Evolutionary conservation across 208 protist species (phyloP).

Genomic region (Acanthamoeba sp.): DNA sequence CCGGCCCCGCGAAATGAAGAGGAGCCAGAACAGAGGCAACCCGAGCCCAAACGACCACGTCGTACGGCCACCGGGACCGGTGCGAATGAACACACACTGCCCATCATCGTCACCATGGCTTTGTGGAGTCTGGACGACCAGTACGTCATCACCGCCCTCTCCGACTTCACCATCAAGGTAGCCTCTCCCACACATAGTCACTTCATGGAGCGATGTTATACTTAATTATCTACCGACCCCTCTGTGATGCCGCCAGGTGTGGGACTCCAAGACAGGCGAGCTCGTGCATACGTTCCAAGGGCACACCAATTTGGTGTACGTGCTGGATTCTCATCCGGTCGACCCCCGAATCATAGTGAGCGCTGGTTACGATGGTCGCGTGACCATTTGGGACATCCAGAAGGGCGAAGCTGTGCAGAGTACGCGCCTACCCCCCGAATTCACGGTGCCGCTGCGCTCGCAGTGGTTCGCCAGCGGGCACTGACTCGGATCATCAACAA

Average conservation of each 20-base stretch:
- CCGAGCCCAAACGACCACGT: slow-evolving; percentile 25
- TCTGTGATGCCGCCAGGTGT: slow-evolving; percentile 2
- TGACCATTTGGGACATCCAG: slow-evolving; percentile 64
- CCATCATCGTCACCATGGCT: slow-evolving; percentile 70
- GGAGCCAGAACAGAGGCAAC: neutral
- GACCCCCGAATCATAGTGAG: slow-evolving; percentile 66
- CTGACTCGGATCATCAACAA: too few relatives aligned
- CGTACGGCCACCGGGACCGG: neutral
- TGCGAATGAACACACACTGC: neutral
- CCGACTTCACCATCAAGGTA: slow-evolving; percentile 72
- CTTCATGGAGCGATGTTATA: neutral
- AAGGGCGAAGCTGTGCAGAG: slow-evolving; percentile 54
- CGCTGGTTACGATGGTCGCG: slow-evolving; percentile 63
- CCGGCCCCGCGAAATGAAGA: neutral
- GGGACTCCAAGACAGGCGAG: slow-evolving; percentile 24
- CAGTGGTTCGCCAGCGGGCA: too few relatives aligned
- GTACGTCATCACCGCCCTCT: slow-evolving; percentile 72
- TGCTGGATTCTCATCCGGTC: slow-evolving; percentile 57
- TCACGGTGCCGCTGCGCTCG: too few relatives aligned
- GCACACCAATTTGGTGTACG: slow-evolving; percentile 64
- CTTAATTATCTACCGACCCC: too few relatives aligned
- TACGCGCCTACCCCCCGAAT: too few relatives aligned
- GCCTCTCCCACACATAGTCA: neutral
- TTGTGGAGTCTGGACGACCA: slow-evolving; percentile 71
- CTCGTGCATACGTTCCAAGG: slow-evolving; percentile 43